Base-by-base conservation (phyloP, 768 basidiomycete species). In the Mycena belliarum region DNA sequence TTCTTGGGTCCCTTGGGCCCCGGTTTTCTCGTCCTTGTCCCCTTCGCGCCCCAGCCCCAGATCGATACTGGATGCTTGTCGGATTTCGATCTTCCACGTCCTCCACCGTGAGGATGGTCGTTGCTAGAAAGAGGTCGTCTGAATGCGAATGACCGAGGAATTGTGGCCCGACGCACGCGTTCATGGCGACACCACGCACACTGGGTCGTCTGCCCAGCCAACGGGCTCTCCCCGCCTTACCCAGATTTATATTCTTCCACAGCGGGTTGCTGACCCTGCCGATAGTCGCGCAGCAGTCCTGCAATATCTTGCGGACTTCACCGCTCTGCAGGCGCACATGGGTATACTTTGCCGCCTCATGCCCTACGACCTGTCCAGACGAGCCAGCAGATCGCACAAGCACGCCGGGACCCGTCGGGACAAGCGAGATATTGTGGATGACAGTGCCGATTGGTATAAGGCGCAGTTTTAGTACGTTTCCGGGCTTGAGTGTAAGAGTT, bases 161-260 rank as follows among this genome's bases (percentile, higher is more conserved):
- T 54, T 54, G 48, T 52, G 49, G 18, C n/a, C n/a, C n/a, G 59
- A 79, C 89, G 41, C 76, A 94, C 86, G 93, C 89, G 73, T 97
- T 98, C 95, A 96, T 96, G 41, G 95, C 95, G 63, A 97, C 87
- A 86, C 95, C 95, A 72, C 95, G 87, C 44, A 96, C 93, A 29
- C 82, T 81, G 0, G 95, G 95, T 63, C 92, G 73, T 68, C 85
- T 75, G 18, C 95, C 95, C 20, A 98, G 74, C 93, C 93, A 95
- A 35, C 95, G 80, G 40, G 79, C 78, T 63, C 96, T 76, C 28
- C 97, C 97, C 8, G 97, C 97, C 73, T 98, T 99, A 15, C 95
- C 97, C 32, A 98, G 73, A 42, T 77, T 85, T 15, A 87, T 78
- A 59, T 88, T 85, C 72, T 93, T 92, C 87, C 93, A 94, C 53